phyloP scores from a whole-genome alignment of 805 yeast genomes.

The Cyberlindnera veronae region DNA sequence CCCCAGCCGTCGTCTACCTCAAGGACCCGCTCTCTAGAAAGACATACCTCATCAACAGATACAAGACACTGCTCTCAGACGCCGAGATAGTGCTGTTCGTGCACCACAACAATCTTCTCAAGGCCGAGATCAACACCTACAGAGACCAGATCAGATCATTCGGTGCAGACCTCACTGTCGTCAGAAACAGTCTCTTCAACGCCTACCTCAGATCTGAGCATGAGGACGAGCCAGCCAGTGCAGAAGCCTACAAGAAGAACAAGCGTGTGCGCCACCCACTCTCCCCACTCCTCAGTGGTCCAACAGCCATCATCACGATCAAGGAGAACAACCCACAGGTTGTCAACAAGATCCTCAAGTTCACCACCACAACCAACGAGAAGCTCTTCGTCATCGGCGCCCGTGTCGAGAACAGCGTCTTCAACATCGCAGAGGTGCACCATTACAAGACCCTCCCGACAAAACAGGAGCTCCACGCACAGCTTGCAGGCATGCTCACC shows the following conservation, averaged over 20 bases:
- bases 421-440: constrained; percentile 49
- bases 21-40: constrained; percentile 74
- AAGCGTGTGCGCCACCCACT: constrained; percentile 60
- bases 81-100: constrained; percentile 71
- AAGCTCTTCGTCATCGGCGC: constrained; percentile 84
- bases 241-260: constrained; percentile 42
- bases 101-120: constrained; percentile 80
- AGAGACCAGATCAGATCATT: constrained; percentile 57
- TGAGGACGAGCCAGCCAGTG: constrained; percentile 71
- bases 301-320: constrained; percentile 76
- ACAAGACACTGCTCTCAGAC: constrained; percentile 63
- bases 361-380: constrained; percentile 63
- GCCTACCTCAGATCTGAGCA: constrained; percentile 72
- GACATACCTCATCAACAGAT: constrained; percentile 79
- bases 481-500: constrained; percentile 81
- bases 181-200: constrained; percentile 66
- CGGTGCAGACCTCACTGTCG: constrained; percentile 69
- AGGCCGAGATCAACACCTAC: constrained; percentile 60
- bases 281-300: constrained; percentile 69
- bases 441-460: constrained; percentile 72
- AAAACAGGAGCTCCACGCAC: constrained; percentile 67
- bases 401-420: constrained; percentile 59
- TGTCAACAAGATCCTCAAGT: constrained; percentile 58
- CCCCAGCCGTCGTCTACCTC: constrained; percentile 31
- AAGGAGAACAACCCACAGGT: constrained; percentile 65